phyloP scores from a whole-genome alignment of 1,284 basidiomycete genomes.

The Heterobasidion occidentale region DNA sequence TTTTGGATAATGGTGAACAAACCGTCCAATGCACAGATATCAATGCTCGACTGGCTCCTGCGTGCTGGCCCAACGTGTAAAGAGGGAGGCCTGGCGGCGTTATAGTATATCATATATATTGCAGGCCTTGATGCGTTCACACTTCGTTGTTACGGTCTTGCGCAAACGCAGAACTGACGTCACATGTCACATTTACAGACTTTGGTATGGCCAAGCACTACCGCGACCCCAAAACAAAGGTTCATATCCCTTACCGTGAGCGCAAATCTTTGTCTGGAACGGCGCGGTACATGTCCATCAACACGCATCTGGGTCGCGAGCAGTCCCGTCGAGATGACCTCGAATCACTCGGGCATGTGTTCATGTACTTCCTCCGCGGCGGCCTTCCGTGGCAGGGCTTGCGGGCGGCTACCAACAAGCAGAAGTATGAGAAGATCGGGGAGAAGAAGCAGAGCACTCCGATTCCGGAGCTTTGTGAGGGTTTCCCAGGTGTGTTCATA shows the following conservation, averaged over 20 bases:
- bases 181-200: constrained; percentile 41
- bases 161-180: constrained; percentile 4
- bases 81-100: neutral
- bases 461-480: constrained; percentile 91
- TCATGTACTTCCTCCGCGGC: constrained; percentile 96
- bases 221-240: constrained; percentile 95
- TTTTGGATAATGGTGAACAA: no score
- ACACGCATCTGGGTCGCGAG: constrained; percentile 93
- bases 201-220: constrained; percentile 99
- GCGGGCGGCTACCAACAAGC: constrained; percentile 94
- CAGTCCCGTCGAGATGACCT: constrained; percentile 88
- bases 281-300: constrained; percentile 98
- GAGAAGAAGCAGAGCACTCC: constrained; percentile 96
- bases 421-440: constrained; percentile 97
- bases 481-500: constrained; percentile 77
- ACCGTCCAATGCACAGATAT: no score
- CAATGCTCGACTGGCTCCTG: no score
- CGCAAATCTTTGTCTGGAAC: constrained; percentile 98
- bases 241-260: constrained; percentile 97
- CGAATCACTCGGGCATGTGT: constrained; percentile 93
- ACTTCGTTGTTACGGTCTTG: neutral
- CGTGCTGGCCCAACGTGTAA: neutral
- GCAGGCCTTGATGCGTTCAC: neutral
- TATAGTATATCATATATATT: neutral
- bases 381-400: constrained; percentile 94